Conservation (phyloP, 2,329 filamentous ascomycete species). For the Penicillium sp. region DNA sequence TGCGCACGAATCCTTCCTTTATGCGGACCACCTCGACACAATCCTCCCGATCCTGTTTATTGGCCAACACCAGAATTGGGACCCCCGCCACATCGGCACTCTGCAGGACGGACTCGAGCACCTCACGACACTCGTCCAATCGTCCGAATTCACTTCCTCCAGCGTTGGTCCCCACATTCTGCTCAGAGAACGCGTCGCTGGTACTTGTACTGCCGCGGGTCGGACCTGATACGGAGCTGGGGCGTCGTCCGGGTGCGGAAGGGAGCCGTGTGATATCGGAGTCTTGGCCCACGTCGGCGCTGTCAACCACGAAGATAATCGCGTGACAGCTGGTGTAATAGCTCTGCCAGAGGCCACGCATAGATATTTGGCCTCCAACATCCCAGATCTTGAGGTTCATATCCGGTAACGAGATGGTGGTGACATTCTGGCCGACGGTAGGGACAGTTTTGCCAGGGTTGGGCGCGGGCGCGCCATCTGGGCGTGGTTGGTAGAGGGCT, state of each 20-base stretch:
- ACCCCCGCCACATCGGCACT: conserved; percentile 88
- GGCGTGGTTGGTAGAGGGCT: conserved; percentile 65
- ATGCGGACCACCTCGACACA: conserved; percentile 96
- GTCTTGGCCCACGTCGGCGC: conserved; percentile 81
- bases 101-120: conserved; percentile 86
- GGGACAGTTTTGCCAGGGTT: conserved; percentile 83
- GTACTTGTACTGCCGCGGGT: conserved; percentile 7
- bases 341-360: conserved; percentile 90
- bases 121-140: conserved; percentile 83
- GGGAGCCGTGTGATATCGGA: conserved; percentile 63
- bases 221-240: conserved; percentile 28
- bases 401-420: conserved; percentile 83
- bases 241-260: conserved; percentile 23
- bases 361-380: conserved; percentile 85
- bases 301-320: conserved; percentile 97
- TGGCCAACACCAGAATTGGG: conserved; percentile 86
- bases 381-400: conserved; percentile 99
- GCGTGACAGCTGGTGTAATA: conserved; percentile 95
- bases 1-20: conserved; percentile 93
- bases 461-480: conserved; percentile 47
- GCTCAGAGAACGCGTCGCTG: conserved; percentile 32
- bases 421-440: conserved; percentile 95
- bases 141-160: conserved; percentile 49
- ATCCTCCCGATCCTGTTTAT: conserved; percentile 97
- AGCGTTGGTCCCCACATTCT: conserved; percentile 38